Evolutionary conservation across 129 eudicot species (phyloP).

Genomic region (Solidago caesia): DNA sequence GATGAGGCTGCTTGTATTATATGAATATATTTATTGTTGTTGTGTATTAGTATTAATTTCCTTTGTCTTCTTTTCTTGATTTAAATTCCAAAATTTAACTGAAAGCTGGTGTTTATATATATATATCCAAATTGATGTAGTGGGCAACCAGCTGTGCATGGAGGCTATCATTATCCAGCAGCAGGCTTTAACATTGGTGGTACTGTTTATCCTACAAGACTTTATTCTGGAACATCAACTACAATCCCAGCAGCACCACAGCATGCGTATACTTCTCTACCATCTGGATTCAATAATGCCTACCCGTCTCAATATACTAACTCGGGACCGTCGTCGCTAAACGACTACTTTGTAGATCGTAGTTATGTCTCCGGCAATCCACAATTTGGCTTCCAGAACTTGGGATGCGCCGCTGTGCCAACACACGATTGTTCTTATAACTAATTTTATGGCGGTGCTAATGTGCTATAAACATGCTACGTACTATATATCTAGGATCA

Average conservation of each 20-base stretch:
- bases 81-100: too few relatives aligned
- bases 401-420: constrained; percentile 17
- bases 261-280: constrained; percentile 44
- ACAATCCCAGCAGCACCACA: constrained; percentile 41
- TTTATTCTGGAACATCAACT: constrained; percentile 37
- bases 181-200: constrained; percentile 26
- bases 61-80: too few relatives aligned
- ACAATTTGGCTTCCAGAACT: constrained; percentile 19
- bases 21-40: too few relatives aligned
- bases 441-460: constrained; percentile 7
- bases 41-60: too few relatives aligned
- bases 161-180: constrained; percentile 46
- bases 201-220: constrained; percentile 47
- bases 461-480: background rate
- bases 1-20: too few relatives aligned
- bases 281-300: constrained; percentile 37
- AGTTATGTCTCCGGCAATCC: constrained; percentile 14
- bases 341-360: constrained; percentile 62
- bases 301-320: constrained; percentile 28
- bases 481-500: background rate
- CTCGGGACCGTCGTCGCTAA: constrained; percentile 28
- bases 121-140: constrained; percentile 21
- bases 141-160: constrained; percentile 48
- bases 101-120: background rate
- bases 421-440: constrained; percentile 14